These are phyloP conservation scores for Elsinoe arachidis DNA, from an alignment of 2,329 filamentous ascomycete genomes.

Conservation along the genomic window DNA sequence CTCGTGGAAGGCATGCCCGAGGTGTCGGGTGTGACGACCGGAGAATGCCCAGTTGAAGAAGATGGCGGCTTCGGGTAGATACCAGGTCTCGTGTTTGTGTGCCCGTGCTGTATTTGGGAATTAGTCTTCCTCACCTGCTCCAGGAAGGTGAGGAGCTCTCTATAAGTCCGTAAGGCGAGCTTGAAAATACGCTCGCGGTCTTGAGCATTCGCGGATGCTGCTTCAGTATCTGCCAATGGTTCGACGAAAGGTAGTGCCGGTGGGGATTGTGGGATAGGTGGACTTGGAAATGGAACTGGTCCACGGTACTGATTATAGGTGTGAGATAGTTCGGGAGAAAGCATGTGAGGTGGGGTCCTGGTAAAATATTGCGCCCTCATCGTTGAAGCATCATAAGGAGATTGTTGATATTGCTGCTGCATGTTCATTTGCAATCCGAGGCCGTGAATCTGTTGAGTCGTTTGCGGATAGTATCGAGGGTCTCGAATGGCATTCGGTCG, in stretches of 20 bases:
- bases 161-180: conserved; percentile 40
- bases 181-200: conserved; percentile 38
- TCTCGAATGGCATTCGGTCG: conserved; percentile 50
- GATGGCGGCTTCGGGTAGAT: conserved; percentile 53
- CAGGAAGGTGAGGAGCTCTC: conserved; percentile 40
- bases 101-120: conserved; percentile 30
- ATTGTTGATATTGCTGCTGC: background rate
- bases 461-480: conserved; percentile 34
- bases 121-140: conserved; percentile 37
- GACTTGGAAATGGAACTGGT: background rate
- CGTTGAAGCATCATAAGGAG: background rate
- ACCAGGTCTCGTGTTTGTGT: conserved; percentile 41
- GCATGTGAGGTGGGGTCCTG: background rate
- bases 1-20: background rate
- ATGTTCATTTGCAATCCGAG: conserved; percentile 1
- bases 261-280: background rate
- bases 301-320: background rate
- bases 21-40: background rate
- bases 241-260: background rate
- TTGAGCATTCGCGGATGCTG: conserved; percentile 35
- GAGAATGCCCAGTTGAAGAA: conserved; percentile 9
- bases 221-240: conserved; percentile 29
- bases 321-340: background rate
- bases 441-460: conserved; percentile 1
- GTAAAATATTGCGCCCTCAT: background rate